Base-by-base conservation (phyloP, 208 protist species). In the Trypanosoma avium region DNA sequence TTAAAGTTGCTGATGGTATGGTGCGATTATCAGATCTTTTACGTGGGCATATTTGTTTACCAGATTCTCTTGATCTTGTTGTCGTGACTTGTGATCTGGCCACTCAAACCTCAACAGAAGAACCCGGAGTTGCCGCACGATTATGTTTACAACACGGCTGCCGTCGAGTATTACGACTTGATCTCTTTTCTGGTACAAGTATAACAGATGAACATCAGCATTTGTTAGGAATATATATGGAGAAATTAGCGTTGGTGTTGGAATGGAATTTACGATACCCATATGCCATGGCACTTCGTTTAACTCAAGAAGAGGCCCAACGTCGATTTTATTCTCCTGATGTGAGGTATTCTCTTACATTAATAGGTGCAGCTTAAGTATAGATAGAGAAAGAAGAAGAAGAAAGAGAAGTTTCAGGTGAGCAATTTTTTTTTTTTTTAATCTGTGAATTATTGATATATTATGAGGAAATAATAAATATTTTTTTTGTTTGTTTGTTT, bases 211-310 rank as follows among this genome's bases (percentile, higher is more conserved):
- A 69, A 32, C 90, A 95, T 56, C 42, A 65, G 24, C 56, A 64
- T n/a, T 81, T 95, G 15, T 46, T 95, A n/a, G 53, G 57, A 4
- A 40, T 73, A 13, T 95, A 81, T 67, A 35, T 89, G 10, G 30
- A 70, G 13, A 73, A 87, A 26, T 60, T 93, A 45, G 50, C 69
- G 48, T 46, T 73, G 32, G 73, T 76, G 50, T 46, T 78, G 57
- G 64, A 75, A 32, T 88, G 71, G 62, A 47, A 70, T 15, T 59
- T 90, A 71, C 66, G 56, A 13, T 73, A 73, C 46, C 77, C 84
- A 15, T 95, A 88, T 56, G 86, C 86, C 9, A 54, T 93, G 22
- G 90, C 90, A 33, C 82, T 95, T 32, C 90, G 83, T 47, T 78
- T 78, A 62, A 67, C 86, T 6, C 77, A 92, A 4, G 54, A 68